Conservation (phyloP, 2,329 filamentous ascomycete species). For the Beauveria sp. region DNA sequence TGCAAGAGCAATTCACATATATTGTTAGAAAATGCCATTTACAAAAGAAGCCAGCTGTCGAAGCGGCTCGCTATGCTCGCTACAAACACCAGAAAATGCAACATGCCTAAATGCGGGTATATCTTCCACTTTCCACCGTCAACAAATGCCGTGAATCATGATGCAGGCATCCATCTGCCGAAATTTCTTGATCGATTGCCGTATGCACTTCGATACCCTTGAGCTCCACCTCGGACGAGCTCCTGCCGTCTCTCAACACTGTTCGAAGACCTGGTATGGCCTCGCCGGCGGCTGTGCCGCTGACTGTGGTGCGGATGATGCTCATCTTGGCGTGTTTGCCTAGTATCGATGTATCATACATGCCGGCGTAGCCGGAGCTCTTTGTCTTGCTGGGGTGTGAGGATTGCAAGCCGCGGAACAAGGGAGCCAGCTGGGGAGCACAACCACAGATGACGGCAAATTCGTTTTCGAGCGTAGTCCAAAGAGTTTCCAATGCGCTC, state of each 20-base stretch:
- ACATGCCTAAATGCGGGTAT: conserved; percentile 10
- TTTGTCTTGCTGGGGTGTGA: background rate
- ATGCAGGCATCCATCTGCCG: background rate
- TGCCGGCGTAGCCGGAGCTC: conserved; percentile 5
- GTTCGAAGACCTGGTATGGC: background rate
- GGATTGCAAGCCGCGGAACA: conserved; percentile 2
- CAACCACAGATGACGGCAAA: conserved; percentile 12
- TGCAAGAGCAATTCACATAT: background rate
- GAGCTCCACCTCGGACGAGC: conserved; percentile 15
- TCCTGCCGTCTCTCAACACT: background rate
- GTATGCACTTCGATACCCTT: conserved; percentile 15
- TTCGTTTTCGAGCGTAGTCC: conserved; percentile 10
- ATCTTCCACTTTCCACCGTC: background rate
- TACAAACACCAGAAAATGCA: conserved; percentile 7
- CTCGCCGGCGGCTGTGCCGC: background rate
- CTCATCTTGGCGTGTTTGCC: conserved; percentile 9
- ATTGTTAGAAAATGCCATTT: background rate
- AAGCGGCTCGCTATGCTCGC: conserved; percentile 5
- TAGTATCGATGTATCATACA: conserved; percentile 8
- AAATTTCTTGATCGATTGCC: conserved; percentile 14
- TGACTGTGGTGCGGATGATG: conserved; percentile 10
- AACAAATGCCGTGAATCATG: background rate
- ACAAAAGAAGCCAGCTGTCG: conserved; percentile 1
- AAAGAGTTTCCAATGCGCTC: conserved; percentile 3
- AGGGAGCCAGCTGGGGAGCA: conserved; percentile 8